phyloP scores from a whole-genome alignment of 1,284 basidiomycete species.

The Rhodotorula sp. region DNA sequence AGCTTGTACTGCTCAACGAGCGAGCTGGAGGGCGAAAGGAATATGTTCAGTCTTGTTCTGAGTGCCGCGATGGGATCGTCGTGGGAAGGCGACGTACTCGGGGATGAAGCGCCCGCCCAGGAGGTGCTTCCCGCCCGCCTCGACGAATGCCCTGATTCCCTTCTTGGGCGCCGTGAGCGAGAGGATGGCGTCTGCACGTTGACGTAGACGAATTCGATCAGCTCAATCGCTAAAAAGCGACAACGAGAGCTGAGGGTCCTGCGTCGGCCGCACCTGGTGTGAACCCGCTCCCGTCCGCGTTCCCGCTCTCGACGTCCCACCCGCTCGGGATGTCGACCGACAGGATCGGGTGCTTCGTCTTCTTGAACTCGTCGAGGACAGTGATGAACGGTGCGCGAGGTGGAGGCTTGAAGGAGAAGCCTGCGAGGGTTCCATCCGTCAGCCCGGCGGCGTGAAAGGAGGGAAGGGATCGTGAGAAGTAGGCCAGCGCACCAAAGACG shows the following conservation, averaged over 20 bases:
- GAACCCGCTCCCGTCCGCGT: conserved; percentile 49
- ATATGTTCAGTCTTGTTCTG: neutral
- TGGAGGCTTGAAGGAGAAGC: conserved; percentile 94
- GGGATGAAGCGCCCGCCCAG: conserved; percentile 78
- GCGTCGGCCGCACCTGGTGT: conserved; percentile 29
- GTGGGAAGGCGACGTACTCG: conserved; percentile 56
- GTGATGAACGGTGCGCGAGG: conserved; percentile 82
- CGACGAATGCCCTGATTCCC: conserved; percentile 72
- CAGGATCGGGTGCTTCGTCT: conserved; percentile 69
- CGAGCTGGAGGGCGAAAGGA: conserved; percentile 53
- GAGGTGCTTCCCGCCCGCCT: conserved; percentile 67
- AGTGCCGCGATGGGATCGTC: conserved; percentile 1
- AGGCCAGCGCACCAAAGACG: conserved; percentile 67
- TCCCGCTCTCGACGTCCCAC: conserved; percentile 87
- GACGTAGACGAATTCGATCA: conserved; percentile 21
- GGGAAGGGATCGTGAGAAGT: neutral
- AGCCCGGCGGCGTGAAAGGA: neutral
- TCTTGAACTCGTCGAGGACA: conserved; percentile 67
- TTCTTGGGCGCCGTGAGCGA: conserved; percentile 93
- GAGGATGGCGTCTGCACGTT: conserved; percentile 74
- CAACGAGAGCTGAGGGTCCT: neutral
- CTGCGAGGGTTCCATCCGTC: conserved; percentile 38
- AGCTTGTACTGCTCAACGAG: conserved; percentile 72
- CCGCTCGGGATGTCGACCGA: conserved; percentile 91
- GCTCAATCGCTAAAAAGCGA: fast-evolving